Conservation (phyloP, 495 filamentous ascomycete genomes). For the Penicillium nucicola region DNA sequence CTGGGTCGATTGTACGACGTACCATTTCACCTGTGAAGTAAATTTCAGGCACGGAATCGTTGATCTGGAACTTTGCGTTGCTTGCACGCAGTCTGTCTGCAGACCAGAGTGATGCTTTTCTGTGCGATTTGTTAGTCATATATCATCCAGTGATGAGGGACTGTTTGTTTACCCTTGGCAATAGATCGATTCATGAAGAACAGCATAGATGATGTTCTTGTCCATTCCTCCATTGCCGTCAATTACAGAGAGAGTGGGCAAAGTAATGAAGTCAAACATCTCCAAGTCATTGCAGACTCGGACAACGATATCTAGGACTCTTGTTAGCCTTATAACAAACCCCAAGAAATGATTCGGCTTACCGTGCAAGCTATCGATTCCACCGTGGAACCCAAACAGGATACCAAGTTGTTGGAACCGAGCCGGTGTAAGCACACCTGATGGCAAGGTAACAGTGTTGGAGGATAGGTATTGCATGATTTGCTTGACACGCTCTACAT, state of each 20-base stretch:
- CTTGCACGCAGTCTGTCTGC: slow-evolving; percentile 50
- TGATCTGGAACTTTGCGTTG: slow-evolving; percentile 42
- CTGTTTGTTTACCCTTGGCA: slow-evolving; percentile 51
- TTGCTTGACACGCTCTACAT: slow-evolving; percentile 65
- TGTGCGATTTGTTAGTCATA: slow-evolving; percentile 19
- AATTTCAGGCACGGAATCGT: slow-evolving; percentile 51
- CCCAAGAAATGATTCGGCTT: neutral
- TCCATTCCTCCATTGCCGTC: slow-evolving; percentile 68
- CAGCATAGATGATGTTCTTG: slow-evolving; percentile 72
- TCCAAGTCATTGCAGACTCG: slow-evolving; percentile 66
- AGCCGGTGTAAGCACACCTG: slow-evolving; percentile 62
- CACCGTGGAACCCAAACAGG: slow-evolving; percentile 71
- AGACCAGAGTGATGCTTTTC: slow-evolving; percentile 59
- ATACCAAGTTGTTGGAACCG: slow-evolving; percentile 76
- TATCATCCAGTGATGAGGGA: neutral
- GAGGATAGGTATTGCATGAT: slow-evolving; percentile 61
- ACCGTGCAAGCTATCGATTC: slow-evolving; percentile 66
- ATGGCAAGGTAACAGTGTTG: slow-evolving; percentile 57
- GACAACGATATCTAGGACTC: slow-evolving; percentile 57
- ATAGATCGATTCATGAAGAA: slow-evolving; percentile 85
- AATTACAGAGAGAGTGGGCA: slow-evolving; percentile 62
- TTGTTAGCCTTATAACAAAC: neutral
- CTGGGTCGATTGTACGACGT: slow-evolving; percentile 3
- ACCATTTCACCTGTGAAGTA: slow-evolving; percentile 92
- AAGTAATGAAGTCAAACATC: slow-evolving; percentile 67